A percentile compares a stretch with the other conserved stretches of the same genome.
Evolutionary conservation across 2,329 filamentous ascomycete species (phyloP).

Genomic region (Neofusicoccum ribis): DNA sequence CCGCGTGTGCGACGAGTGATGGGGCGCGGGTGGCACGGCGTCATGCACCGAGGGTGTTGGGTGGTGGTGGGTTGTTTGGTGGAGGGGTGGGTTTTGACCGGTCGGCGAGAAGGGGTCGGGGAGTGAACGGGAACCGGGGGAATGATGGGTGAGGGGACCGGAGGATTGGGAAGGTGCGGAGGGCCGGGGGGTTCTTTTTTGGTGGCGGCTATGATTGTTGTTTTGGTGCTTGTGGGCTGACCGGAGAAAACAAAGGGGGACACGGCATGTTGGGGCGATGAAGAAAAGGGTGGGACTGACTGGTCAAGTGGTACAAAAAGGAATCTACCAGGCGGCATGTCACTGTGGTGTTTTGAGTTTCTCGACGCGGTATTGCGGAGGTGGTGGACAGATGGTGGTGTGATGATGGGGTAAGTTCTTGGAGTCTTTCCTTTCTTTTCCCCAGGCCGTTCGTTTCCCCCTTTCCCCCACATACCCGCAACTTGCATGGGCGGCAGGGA

Average conservation of each 20-base stretch:
- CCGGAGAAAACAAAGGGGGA: neutral
- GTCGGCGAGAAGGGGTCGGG: neutral
- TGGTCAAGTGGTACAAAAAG: neutral
- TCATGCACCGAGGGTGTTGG: neutral
- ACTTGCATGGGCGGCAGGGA: neutral
- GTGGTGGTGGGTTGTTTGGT: neutral
- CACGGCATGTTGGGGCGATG: neutral
- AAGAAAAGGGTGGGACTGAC: neutral
- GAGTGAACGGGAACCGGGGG: neutral
- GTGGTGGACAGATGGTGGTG: constrained; percentile 1
- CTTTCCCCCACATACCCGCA: neutral
- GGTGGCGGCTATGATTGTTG: neutral
- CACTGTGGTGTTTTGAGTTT: neutral
- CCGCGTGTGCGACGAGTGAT: no score
- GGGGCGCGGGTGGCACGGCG: neutral
- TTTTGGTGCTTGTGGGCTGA: neutral
- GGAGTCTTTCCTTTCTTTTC: neutral
- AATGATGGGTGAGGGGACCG: neutral
- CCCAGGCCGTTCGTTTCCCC: neutral
- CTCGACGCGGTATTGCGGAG: neutral
- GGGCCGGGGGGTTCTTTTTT: neutral
- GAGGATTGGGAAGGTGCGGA: no score
- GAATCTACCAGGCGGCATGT: neutral
- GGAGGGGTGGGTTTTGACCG: neutral
- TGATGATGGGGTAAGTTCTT: neutral